A percentile compares a stretch with the other conserved stretches of the same genome.
Evolutionary conservation across 495 filamentous ascomycete species (phyloP).

Genomic region (Lophiotrema nucula): DNA sequence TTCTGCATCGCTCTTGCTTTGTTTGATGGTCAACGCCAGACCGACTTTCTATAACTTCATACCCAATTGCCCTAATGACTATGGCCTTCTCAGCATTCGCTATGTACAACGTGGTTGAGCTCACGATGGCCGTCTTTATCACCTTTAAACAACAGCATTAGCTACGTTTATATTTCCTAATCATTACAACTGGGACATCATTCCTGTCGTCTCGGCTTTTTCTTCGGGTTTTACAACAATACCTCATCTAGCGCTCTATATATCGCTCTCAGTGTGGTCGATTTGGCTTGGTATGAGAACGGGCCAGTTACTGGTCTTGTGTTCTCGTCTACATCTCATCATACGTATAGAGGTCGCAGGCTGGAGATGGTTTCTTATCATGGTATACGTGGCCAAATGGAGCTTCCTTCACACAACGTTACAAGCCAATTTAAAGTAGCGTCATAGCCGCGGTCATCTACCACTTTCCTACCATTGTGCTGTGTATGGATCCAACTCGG

Average conservation of each 20-base stretch:
- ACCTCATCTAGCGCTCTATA: slow-evolving; percentile 8
- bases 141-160: slow-evolving; percentile 19
- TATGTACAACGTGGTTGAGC: slow-evolving; percentile 32
- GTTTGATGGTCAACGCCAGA: slow-evolving; percentile 9
- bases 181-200: slow-evolving; percentile 25
- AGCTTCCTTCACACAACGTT: too few species aligned
- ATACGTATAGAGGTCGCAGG: not conserved
- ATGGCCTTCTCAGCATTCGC: slow-evolving; percentile 19
- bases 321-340: slow-evolving; percentile 25
- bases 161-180: slow-evolving; percentile 25
- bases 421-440: too few species aligned
- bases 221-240: slow-evolving; percentile 24
- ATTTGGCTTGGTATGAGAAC: slow-evolving; percentile 26
- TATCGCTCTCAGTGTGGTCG: slow-evolving; percentile 19
- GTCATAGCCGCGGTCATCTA: slow-evolving; percentile 19
- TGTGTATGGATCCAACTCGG: slow-evolving; percentile 21
- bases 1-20: too few species aligned
- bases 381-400: too few species aligned
- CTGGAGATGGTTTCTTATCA: slow-evolving; percentile 20
- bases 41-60: slow-evolving; percentile 9
- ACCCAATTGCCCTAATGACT: slow-evolving; percentile 11
- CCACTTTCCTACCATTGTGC: slow-evolving; percentile 24
- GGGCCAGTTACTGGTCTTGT: slow-evolving; percentile 21
- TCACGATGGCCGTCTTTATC: slow-evolving; percentile 25
- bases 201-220: slow-evolving; percentile 19